A percentile compares a stretch with the other conserved stretches of the same genome.
phyloP scores from a whole-genome alignment of 1,284 basidiomycete species.

The Flammula alnicola region DNA sequence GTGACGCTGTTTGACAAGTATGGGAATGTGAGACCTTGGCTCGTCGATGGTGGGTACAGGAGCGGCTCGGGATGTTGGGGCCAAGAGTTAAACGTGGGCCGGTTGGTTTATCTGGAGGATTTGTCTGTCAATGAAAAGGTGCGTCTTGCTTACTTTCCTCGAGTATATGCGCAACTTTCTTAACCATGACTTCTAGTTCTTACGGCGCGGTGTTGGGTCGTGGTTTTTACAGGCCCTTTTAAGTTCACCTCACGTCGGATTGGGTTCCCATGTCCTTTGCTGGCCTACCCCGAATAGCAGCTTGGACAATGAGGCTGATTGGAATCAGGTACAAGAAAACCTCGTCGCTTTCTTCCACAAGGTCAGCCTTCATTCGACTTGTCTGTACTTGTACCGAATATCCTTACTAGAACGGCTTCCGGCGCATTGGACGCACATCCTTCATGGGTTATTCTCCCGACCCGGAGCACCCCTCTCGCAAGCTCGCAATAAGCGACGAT shows the following conservation, averaged over 20 bases:
- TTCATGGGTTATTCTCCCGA: conserved; percentile 31
- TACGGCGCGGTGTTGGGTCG: conserved; percentile 30
- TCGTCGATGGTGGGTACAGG: conserved; percentile 30
- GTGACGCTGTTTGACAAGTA: conserved; percentile 32
- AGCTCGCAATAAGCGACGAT: conserved; percentile 23
- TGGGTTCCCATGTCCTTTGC: conserved; percentile 5
- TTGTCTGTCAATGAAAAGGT: conserved; percentile 30
- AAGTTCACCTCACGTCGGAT: conserved; percentile 20
- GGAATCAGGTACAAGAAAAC: not conserved
- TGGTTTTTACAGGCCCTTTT: conserved; percentile 28
- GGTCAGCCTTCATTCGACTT: not conserved
- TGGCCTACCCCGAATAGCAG: conserved; percentile 7
- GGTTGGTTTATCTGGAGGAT: conserved; percentile 31
- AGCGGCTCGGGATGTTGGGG: conserved; percentile 40
- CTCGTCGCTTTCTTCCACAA: conserved; percentile 9
- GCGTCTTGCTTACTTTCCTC: not conserved
- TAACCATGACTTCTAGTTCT: conserved; percentile 20
- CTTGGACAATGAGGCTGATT: not conserved
- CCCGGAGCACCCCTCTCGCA: conserved; percentile 28
- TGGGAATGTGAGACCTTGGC: conserved; percentile 27
- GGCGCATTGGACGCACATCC: conserved; percentile 30
- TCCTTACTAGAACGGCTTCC: conserved; percentile 31
- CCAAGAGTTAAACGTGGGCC: conserved; percentile 31
- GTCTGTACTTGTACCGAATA: conserved; percentile 10
- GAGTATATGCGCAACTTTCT: not conserved